Evolutionary conservation across 768 basidiomycete genomes (phyloP).

Genomic region (Kwoniella newhampshirensis): DNA sequence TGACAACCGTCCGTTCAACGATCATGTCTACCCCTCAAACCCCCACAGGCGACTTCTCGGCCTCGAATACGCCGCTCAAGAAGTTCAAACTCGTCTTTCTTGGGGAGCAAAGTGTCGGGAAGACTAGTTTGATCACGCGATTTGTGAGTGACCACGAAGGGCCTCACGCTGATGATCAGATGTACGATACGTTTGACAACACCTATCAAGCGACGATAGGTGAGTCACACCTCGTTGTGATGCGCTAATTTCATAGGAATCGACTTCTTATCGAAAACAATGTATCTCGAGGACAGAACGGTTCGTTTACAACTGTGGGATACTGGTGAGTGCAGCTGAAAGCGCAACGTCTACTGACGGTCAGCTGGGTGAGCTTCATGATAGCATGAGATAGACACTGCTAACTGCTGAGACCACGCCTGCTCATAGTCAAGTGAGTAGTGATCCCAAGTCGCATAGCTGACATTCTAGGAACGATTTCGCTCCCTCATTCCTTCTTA

Average conservation of each 20-base stretch:
- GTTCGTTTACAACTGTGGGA: slow-evolving; percentile 98
- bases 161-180: slow-evolving; percentile 55
- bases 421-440: slow-evolving; percentile 33
- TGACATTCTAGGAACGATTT: slow-evolving; percentile 77
- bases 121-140: slow-evolving; percentile 97
- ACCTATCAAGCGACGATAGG: slow-evolving; percentile 66
- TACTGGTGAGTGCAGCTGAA: slow-evolving; percentile 69
- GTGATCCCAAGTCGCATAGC: not conserved
- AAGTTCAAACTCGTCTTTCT: slow-evolving; percentile 95
- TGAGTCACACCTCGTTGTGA: slow-evolving; percentile 4
- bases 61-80: slow-evolving; percentile 57
- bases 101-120: slow-evolving; percentile 96
- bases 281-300: slow-evolving; percentile 98
- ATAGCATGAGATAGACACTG: no score
- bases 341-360: not conserved
- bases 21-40: slow-evolving; percentile 24
- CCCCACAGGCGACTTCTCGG: slow-evolving; percentile 29
- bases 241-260: slow-evolving; percentile 58
- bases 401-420: not conserved
- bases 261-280: slow-evolving; percentile 98
- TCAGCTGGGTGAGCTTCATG: slow-evolving; percentile 37
- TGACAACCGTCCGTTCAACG: not conserved
- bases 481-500: slow-evolving; percentile 96
- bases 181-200: slow-evolving; percentile 99
- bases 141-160: slow-evolving; percentile 53